phyloP scores from a whole-genome alignment of 805 yeast species.

The Candida coquimbonensis region DNA sequence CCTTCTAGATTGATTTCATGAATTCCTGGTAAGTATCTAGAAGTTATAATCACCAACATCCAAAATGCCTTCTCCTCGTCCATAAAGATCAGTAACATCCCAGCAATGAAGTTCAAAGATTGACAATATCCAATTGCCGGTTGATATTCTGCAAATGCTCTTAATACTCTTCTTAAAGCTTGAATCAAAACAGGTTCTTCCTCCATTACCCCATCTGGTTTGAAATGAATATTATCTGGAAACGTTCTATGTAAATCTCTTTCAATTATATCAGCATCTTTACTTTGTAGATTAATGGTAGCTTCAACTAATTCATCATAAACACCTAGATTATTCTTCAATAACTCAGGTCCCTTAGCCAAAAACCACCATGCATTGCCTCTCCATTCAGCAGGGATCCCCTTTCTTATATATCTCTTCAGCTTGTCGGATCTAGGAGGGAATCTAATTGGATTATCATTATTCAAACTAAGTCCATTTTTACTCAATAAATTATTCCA shows the following conservation, averaged over 20 bases:
- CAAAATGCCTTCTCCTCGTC: slow-evolving; percentile 89
- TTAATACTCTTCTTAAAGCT: slow-evolving; percentile 71
- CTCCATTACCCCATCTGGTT: slow-evolving; percentile 26
- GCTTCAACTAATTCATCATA: slow-evolving; percentile 63
- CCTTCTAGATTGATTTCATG: slow-evolving; percentile 90
- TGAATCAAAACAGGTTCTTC: slow-evolving; percentile 61
- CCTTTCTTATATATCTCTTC: slow-evolving; percentile 78
- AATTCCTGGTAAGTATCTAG: slow-evolving; percentile 79
- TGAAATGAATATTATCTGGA: slow-evolving; percentile 85
- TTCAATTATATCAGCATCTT: slow-evolving; percentile 88
- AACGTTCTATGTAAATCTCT: slow-evolving; percentile 90
- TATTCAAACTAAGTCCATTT: slow-evolving; percentile 49
- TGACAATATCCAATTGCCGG: slow-evolving; percentile 96
- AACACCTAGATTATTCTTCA: slow-evolving; percentile 64
- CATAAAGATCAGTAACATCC: slow-evolving; percentile 74
- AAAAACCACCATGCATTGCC: slow-evolving; percentile 96
- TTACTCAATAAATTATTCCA: slow-evolving; percentile 67
- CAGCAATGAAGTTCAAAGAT: slow-evolving; percentile 87
- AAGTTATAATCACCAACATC: slow-evolving; percentile 91
- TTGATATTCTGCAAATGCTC: slow-evolving; percentile 76
- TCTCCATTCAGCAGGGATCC: slow-evolving; percentile 96
- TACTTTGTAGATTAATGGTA: slow-evolving; percentile 46
- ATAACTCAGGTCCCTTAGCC: slow-evolving; percentile 73
- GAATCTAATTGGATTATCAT: slow-evolving; percentile 54
- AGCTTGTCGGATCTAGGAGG: slow-evolving; percentile 76